A percentile compares a stretch with the other conserved stretches of the same genome.
phyloP scores from a whole-genome alignment of 225 moss, liverwort and hornwort species.

The Ulota crispa region DNA sequence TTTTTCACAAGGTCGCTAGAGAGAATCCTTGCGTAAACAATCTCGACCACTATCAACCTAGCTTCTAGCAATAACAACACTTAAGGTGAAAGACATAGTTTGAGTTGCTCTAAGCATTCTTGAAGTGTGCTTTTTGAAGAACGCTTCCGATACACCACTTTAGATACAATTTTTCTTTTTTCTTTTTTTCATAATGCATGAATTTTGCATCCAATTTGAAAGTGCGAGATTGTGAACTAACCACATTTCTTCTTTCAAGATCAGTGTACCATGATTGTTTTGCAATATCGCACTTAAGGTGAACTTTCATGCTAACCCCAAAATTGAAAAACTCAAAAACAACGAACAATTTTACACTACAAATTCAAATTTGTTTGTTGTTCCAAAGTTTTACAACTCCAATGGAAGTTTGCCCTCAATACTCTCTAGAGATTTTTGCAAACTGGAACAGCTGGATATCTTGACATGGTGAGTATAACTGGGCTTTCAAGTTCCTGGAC shows the following conservation, averaged over 20 bases:
- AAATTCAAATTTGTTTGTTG: no score
- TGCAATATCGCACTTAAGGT: neutral
- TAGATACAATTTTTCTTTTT: neutral
- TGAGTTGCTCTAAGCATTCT: neutral
- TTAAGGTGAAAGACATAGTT: neutral
- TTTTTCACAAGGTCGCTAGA: no score
- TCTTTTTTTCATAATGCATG: neutral
- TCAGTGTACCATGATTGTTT: neutral
- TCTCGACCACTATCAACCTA: no score
- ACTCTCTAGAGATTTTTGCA: no score
- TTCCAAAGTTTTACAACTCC: no score
- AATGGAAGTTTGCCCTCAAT: no score
- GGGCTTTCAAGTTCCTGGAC: no score
- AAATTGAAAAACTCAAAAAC: no score
- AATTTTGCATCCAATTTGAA: neutral
- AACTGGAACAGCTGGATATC: no score
- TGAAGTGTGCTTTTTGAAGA: neutral
- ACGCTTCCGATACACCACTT: neutral
- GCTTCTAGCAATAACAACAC: neutral
- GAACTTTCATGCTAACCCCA: no score
- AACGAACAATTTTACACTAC: no score
- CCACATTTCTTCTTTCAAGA: neutral
- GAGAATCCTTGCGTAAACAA: neutral
- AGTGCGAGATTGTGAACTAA: neutral
- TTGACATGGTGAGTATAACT: no score